phyloP scores from a whole-genome alignment of 2,329 filamentous ascomycete genomes.

The Phialocephala sp. region DNA sequence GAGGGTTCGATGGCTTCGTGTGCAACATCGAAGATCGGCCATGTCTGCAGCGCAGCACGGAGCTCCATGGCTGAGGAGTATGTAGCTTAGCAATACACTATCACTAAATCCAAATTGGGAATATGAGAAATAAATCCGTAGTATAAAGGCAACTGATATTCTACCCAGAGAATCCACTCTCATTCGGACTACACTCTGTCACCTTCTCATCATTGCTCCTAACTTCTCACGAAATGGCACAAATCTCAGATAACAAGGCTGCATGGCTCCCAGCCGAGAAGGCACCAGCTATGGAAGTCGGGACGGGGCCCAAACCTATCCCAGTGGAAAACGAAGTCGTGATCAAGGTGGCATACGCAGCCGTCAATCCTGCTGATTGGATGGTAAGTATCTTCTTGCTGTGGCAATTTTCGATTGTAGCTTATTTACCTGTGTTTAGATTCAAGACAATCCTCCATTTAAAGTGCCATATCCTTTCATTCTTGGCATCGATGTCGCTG shows the following conservation, averaged over 20 bases:
- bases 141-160: not conserved
- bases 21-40: not conserved
- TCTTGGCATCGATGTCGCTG: slow-evolving; percentile 39
- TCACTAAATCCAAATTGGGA: no score
- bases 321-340: slow-evolving; percentile 43
- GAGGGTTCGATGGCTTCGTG: not conserved
- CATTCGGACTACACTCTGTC: not conserved
- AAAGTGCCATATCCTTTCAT: slow-evolving; percentile 33
- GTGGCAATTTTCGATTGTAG: not conserved
- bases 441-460: slow-evolving; percentile 28
- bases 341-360: slow-evolving; percentile 45
- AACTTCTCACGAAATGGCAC: slow-evolving; percentile 10
- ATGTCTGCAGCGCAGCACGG: not conserved
- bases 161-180: not conserved
- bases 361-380: slow-evolving; percentile 48
- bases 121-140: no score
- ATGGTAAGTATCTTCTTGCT: slow-evolving; percentile 37
- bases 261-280: slow-evolving; percentile 39
- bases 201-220: not conserved
- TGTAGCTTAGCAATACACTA: not conserved
- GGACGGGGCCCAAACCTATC: slow-evolving; percentile 44
- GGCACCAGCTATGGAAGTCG: slow-evolving; percentile 44
- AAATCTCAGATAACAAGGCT: slow-evolving; percentile 30
- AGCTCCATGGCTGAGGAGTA: not conserved
- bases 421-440: slow-evolving; percentile 13